Conservation (phyloP, 2,329 filamentous ascomycete genomes). For the Fusarium aywerte region DNA sequence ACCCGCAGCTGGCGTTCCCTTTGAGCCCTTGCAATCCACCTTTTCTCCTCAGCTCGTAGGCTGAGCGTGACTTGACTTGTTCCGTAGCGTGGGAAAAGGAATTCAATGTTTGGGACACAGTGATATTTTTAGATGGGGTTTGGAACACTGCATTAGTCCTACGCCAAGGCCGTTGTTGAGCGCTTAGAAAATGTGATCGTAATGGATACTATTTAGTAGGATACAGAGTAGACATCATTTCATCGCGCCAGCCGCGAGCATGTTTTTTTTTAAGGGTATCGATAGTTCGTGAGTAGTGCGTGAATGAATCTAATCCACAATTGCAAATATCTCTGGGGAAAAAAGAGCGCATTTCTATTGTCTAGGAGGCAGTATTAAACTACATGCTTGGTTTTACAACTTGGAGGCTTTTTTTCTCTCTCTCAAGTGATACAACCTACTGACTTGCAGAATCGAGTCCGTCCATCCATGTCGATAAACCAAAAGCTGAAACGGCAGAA, state of each 20-base stretch:
- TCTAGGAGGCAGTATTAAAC: neutral
- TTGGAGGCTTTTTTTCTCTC: neutral
- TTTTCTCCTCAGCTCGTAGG: slow-evolving; percentile 10
- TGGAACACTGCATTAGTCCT: neutral
- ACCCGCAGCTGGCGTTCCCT: slow-evolving; percentile 32
- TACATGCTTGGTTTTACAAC: slow-evolving; percentile 1
- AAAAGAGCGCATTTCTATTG: neutral
- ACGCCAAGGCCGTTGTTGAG: neutral
- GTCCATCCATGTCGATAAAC: neutral
- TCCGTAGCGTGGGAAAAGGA: slow-evolving; percentile 15
- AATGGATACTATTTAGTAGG: neutral
- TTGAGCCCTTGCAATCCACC: slow-evolving; percentile 29
- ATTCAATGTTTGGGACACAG: slow-evolving; percentile 11
- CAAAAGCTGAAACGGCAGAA: neutral
- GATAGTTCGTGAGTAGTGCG: neutral
- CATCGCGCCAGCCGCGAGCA: slow-evolving; percentile 7
- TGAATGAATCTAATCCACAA: neutral
- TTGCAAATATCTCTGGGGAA: neutral
- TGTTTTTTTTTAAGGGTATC: neutral
- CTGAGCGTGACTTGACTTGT: slow-evolving; percentile 9
- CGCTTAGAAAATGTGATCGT: slow-evolving; percentile 1
- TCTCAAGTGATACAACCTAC: neutral
- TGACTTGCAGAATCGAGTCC: neutral
- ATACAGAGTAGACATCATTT: neutral
- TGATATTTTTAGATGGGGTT: slow-evolving; percentile 26